Percentiles rank a stretch among this genome's conserved stretches.
These are phyloP conservation scores for Colletotrichum cuscutae DNA, from an alignment of 2,329 filamentous ascomycete species.

Conservation along the genomic window DNA sequence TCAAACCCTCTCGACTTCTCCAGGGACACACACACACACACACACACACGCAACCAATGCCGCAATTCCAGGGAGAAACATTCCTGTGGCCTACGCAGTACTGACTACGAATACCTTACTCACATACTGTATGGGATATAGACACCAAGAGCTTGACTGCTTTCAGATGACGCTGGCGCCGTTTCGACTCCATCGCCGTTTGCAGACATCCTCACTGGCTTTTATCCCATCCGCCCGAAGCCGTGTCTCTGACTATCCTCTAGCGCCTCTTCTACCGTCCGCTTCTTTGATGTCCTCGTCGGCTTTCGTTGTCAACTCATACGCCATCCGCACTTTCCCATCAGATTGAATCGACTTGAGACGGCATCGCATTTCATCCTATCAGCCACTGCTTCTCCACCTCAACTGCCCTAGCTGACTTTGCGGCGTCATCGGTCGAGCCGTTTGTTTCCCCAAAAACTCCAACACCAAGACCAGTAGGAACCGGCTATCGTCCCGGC, in stretches of 20 bases:
- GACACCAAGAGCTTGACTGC: neutral
- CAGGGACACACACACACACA: neutral
- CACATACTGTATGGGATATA: no score
- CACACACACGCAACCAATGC: neutral
- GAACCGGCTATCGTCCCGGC: neutral
- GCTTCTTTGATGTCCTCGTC: neutral
- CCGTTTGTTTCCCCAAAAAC: neutral
- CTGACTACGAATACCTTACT: no score
- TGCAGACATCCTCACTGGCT: neutral
- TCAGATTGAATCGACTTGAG: neutral
- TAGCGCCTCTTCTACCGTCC: neutral
- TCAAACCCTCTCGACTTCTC: neutral
- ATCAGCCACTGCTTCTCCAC: neutral
- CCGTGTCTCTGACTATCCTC: neutral
- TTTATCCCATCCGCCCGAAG: neutral
- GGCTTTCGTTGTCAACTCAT: neutral
- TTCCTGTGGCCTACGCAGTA: neutral
- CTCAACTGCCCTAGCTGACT: neutral
- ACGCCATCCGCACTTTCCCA: neutral
- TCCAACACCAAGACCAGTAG: neutral
- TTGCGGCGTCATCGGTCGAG: neutral
- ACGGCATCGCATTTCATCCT: neutral
- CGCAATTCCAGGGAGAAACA: neutral
- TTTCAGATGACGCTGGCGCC: slow-evolving; percentile 3
- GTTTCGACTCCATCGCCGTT: neutral